Evolutionary conservation across 106 monocot species (phyloP).

Genomic region (Allium sativum): DNA sequence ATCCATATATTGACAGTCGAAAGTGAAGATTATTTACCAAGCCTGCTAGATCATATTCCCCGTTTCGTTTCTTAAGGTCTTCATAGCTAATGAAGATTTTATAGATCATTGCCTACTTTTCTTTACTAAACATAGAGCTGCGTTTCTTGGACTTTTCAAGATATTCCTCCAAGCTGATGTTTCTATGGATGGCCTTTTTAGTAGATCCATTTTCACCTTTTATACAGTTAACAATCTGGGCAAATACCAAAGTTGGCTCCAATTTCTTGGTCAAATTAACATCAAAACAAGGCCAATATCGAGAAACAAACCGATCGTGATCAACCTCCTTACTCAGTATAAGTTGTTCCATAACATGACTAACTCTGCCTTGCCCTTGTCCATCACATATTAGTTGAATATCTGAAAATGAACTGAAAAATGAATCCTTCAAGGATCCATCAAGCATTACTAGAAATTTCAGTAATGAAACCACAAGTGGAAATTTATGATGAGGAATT

Average conservation of each 20-base stretch:
- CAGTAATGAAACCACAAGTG: constrained; percentile 41
- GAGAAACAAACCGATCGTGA: constrained; percentile 33
- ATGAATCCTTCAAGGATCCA: constrained; percentile 38
- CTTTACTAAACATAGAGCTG: constrained; percentile 19
- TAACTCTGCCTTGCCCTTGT: too few relatives aligned
- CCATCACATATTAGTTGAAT: too few relatives aligned
- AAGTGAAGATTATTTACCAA: constrained; percentile 47
- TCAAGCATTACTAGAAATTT: constrained; percentile 72
- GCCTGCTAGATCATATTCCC: constrained; percentile 65
- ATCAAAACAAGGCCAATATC: constrained; percentile 62
- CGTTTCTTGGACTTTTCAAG: constrained; percentile 30
- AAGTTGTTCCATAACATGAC: constrained; percentile 24
- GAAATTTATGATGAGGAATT: constrained; percentile 25
- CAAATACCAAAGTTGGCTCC: constrained; percentile 42
- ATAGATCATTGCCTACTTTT: constrained; percentile 26
- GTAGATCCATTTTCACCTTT: constrained; percentile 33
- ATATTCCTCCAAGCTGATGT: constrained; percentile 27
- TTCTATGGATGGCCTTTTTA: constrained; percentile 1
- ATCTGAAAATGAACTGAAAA: constrained; percentile 34
- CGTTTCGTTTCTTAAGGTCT: constrained; percentile 19
- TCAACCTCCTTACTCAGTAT: constrained; percentile 38
- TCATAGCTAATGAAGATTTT: constrained; percentile 59
- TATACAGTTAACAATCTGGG: constrained; percentile 58
- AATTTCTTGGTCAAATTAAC: constrained; percentile 35
- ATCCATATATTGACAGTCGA: constrained; percentile 8